Evolutionary conservation across 345 rosid species (phyloP).

Genomic region (Arabidopsis arenosa): DNA sequence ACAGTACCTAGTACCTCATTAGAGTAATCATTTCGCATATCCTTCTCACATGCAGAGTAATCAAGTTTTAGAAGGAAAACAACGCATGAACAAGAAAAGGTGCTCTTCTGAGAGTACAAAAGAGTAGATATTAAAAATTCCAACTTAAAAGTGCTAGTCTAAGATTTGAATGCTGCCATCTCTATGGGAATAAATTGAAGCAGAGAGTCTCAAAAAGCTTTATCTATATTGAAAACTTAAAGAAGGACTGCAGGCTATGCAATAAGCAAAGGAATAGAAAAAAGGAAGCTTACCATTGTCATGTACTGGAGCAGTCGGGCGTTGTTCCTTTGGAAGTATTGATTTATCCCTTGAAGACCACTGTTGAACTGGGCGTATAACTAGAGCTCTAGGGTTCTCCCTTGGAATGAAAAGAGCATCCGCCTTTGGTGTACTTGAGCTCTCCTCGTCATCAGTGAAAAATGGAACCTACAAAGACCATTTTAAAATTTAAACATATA

Average conservation of each 20-base stretch:
- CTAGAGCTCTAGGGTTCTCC: slow-evolving; percentile 94
- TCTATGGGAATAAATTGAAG: neutral
- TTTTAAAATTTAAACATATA: slow-evolving; percentile 19
- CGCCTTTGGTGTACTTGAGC: slow-evolving; percentile 90
- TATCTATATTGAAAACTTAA: slow-evolving; percentile 11
- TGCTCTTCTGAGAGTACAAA: slow-evolving; percentile 17
- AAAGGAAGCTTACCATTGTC: slow-evolving; percentile 57
- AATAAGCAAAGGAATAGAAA: neutral
- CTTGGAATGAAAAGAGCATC: slow-evolving; percentile 92
- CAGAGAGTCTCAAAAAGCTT: slow-evolving; percentile 15
- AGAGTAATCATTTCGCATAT: neutral
- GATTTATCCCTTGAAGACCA: slow-evolving; percentile 57
- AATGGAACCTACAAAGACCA: slow-evolving; percentile 77
- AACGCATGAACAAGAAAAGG: slow-evolving; percentile 13
- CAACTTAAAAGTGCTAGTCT: slow-evolving; percentile 5
- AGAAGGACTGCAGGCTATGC: slow-evolving; percentile 7
- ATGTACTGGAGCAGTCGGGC: slow-evolving; percentile 44
- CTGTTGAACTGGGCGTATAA: slow-evolving; percentile 68
- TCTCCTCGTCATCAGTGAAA: slow-evolving; percentile 83
- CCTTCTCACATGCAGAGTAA: slow-evolving; percentile 21
- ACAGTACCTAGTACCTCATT: slow-evolving; percentile 16
- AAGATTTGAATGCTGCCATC: slow-evolving; percentile 24
- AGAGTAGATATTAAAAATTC: slow-evolving; percentile 7
- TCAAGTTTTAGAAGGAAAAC: neutral
- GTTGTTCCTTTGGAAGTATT: slow-evolving; percentile 54